Evolutionary conservation across 2,329 filamentous ascomycete genomes (phyloP), one percentile per base, ranked within the genome.

Genomic region (Xylaria sp.): DNA sequence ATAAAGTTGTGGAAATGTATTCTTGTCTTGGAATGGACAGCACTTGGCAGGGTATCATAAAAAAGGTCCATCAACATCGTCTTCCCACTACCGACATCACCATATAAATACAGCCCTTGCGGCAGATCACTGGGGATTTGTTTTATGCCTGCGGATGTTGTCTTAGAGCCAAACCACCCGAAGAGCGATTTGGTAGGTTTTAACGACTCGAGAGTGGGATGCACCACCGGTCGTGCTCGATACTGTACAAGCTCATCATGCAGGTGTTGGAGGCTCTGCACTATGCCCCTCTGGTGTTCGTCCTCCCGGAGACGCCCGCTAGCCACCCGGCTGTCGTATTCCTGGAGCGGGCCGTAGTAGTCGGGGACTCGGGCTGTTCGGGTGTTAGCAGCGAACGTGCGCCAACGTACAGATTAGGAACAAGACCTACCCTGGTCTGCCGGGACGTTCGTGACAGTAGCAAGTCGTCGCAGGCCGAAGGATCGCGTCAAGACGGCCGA

Each of bases 1-100:
- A 99, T 99, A 78, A 99, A 99, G 72, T 96, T 96, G 78, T 97
- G 92, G 74, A 99, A 99, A 77, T 99, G 94, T 67, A 99, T 97
- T 44, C 94, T 83, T 43, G 88, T 95, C 77, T 96, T 97, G 26
- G 86, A 85, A 52, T 80, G 82, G 61, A 97, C 92, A 55, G 88
- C 88, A 16, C 78, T 71, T 0, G 94, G 94, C 19, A 97, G 78
- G 0, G 93, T 97, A 61, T 97, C 92, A 76, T 92, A 96, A 73
- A 97, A 97, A 45, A 99, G 79, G 70, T 99, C 93, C 94, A 99
- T 99, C 69, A 99, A 80, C 94, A 99, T 99, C 2, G 94, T 99
- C 80, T 99, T 99, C 58, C 94, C 94, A 66, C 91, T 95, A 39
- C 94, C 94, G 2, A 99, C 94, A 71, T 99, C 94, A 54, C 94